phyloP scores from a whole-genome alignment of 805 yeast genomes.

The Clavispora asparagi region DNA sequence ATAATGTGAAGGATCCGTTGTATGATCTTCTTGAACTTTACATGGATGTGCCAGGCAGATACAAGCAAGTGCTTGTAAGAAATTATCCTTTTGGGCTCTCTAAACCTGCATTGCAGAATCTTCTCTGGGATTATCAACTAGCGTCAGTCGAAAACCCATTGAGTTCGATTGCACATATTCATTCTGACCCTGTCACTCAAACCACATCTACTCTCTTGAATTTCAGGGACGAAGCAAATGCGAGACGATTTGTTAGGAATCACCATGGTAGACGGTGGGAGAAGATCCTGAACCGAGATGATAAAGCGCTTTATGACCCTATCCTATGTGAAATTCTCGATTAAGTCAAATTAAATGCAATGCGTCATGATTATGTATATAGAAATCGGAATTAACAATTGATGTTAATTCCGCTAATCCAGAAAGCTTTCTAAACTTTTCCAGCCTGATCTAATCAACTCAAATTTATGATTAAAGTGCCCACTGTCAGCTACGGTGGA shows the following conservation, averaged over 20 bases:
- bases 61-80: constrained; percentile 31
- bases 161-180: constrained; percentile 18
- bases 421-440: constrained; percentile 38
- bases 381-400: too few species aligned
- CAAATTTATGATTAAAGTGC: constrained; percentile 20
- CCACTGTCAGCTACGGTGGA: not conserved
- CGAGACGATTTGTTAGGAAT: constrained; percentile 46
- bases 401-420: not conserved
- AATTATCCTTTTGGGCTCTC: constrained; percentile 45
- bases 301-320: constrained; percentile 30
- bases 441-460: constrained; percentile 69
- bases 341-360: constrained; percentile 4
- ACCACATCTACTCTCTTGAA: constrained; percentile 28
- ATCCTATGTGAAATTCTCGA: constrained; percentile 32
- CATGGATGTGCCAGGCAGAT: constrained; percentile 16
- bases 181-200: constrained; percentile 24
- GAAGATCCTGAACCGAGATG: constrained; percentile 18
- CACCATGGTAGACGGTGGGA: constrained; percentile 48
- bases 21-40: constrained; percentile 13
- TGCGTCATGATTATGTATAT: not conserved
- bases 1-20: constrained; percentile 9
- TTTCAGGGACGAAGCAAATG: constrained; percentile 43
- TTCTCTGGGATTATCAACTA: constrained; percentile 49
- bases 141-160: constrained; percentile 17
- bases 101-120: constrained; percentile 28